Percentiles rank a stretch among this genome's conserved stretches.
Evolutionary conservation across 2,329 filamentous ascomycete genomes (phyloP).

Genomic region (Xylariales sp.): DNA sequence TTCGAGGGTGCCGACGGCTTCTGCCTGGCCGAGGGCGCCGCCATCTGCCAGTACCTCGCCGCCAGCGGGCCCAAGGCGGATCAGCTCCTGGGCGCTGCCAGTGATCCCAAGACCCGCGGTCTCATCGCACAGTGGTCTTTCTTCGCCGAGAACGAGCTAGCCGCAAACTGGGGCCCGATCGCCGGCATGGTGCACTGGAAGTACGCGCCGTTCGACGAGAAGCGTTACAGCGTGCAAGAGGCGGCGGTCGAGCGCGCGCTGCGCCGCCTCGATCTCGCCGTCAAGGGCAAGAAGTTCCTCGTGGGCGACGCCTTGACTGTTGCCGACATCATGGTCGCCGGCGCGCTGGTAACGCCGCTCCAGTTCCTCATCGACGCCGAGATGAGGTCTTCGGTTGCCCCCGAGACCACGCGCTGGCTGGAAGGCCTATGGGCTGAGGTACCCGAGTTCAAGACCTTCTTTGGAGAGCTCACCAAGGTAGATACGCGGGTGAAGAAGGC

Average conservation of each 20-base stretch:
- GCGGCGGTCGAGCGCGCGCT: slow-evolving; percentile 21
- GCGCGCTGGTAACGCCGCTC: slow-evolving; percentile 16
- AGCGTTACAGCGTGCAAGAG: slow-evolving; percentile 13
- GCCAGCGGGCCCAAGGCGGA: slow-evolving; percentile 35
- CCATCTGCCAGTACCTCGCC: slow-evolving; percentile 43
- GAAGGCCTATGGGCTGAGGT: slow-evolving; percentile 22
- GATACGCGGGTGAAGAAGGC: slow-evolving; percentile 21
- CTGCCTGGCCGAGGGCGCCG: slow-evolving; percentile 37
- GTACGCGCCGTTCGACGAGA: slow-evolving; percentile 20
- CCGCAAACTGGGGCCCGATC: slow-evolving; percentile 13
- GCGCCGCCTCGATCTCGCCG: slow-evolving; percentile 22
- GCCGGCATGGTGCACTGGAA: slow-evolving; percentile 24
- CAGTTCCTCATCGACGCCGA: slow-evolving; percentile 27
- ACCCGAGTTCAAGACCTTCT: slow-evolving; percentile 26
- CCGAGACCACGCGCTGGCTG: slow-evolving; percentile 26
- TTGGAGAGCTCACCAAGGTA: slow-evolving; percentile 25
- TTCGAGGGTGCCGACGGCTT: slow-evolving; percentile 44
- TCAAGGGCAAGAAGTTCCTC: slow-evolving; percentile 29
- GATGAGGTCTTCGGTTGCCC: slow-evolving; percentile 27
- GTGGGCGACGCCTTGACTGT: slow-evolving; percentile 32
- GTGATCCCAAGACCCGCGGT: slow-evolving; percentile 33
- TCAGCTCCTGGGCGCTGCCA: slow-evolving; percentile 36
- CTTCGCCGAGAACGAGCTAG: slow-evolving; percentile 33
- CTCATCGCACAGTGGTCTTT: slow-evolving; percentile 41
- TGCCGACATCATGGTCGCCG: slow-evolving; percentile 30